A percentile compares a stretch with the other conserved stretches of the same genome.
Conservation (phyloP, 2,329 filamentous ascomycete species). For the Chalaropsis ovoidea region DNA sequence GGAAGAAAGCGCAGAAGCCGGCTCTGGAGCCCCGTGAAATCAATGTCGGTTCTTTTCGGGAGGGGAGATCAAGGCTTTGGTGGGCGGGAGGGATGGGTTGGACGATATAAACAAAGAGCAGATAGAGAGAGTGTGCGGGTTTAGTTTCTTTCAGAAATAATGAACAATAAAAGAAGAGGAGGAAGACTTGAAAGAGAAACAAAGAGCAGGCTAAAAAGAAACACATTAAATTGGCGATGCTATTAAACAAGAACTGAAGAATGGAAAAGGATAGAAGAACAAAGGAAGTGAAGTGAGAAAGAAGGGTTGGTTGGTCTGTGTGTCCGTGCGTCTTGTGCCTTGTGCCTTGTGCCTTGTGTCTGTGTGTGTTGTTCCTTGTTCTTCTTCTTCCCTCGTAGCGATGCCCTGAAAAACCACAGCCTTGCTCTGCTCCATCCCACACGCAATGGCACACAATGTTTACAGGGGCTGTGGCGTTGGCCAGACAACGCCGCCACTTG, state of each 20-base stretch:
- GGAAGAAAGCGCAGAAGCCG: no score
- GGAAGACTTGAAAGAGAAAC: background rate
- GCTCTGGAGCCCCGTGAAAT: background rate
- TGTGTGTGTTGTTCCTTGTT: background rate
- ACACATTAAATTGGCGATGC: constrained; percentile 10
- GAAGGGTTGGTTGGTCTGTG: background rate
- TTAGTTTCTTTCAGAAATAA: background rate
- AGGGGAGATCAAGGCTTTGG: background rate
- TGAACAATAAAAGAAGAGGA: background rate
- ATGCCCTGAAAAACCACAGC: background rate
- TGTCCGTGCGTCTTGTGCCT: background rate
- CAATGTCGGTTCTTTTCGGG: background rate
- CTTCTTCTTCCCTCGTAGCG: background rate
- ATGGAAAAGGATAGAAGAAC: background rate
- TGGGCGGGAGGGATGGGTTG: background rate
- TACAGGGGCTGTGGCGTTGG: constrained; percentile 18
- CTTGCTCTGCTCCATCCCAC: background rate
- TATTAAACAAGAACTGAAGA: constrained; percentile 13
- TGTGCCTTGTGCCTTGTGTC: background rate
- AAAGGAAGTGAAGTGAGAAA: background rate
- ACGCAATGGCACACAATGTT: background rate
- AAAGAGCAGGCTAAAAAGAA: background rate
- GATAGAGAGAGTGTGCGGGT: background rate
- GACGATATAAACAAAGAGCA: background rate
- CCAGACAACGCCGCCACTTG: constrained; percentile 17